Base-by-base conservation (phyloP, 768 basidiomycete species). In the Suillus ampliporus region DNA sequence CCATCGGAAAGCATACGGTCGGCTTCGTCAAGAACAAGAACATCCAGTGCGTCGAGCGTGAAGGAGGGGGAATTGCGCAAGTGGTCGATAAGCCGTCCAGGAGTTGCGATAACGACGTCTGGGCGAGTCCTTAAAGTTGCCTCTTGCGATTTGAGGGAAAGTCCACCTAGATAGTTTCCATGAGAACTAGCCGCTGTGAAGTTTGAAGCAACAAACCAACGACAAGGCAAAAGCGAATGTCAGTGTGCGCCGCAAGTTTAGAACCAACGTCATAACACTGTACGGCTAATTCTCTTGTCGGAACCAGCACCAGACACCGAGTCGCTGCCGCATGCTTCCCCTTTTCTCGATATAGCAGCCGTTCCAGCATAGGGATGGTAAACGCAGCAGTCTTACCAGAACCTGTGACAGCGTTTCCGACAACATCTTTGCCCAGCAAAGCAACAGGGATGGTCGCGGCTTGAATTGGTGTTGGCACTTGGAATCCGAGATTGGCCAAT, bases 361-460 rank as follows among this genome's bases (percentile, higher is more conserved):
- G 90, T 75, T 99, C 97, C 56, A 96, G 76, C 78, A 96, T 91
- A 44, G 97, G 97, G 63, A 99, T 89, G 71, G 91, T 90, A 78
- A 99, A 99, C 2, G 97, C 97, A 11, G 95, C 97, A 1, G 97
- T 99, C 81, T 99, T 99, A 63, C 97, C 97, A 5, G 95, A 97
- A 64, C 97, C 97, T 19, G 97, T 99, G 19, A 97, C 93, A 21
- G 97, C 97, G 62, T 87, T 90, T 37, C 97, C 97, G 58, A 99
- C 95, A 41, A 99, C 85, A 74, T 99, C 97, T 72, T 97, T 95
- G 57, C 97, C 97, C 26, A 96, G 75, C 21, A 99, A 85, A 26
- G 95, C 97, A 47, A 95, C 89, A 19, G 97, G 97, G 60, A 99
- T 94, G 14, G 96, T 91, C 47, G 92, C 89, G 2, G 92, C 88